Evolutionary conservation across 345 rosid species (phyloP).

Genomic region (Populus pruinosa): DNA sequence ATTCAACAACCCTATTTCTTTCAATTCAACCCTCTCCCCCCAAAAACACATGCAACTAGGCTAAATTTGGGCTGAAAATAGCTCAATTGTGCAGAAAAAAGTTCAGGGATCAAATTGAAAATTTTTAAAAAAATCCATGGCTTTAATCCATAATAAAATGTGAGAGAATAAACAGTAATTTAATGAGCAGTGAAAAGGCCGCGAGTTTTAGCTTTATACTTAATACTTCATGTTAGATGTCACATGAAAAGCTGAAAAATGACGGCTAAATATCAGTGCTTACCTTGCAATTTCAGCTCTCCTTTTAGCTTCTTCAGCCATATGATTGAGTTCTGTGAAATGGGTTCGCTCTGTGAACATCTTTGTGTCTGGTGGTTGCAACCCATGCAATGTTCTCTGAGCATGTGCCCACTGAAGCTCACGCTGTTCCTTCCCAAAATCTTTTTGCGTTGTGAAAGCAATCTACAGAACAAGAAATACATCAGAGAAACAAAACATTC

Average conservation of each 20-base stretch:
- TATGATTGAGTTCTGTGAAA: conserved; percentile 84
- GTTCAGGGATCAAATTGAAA: too few relatives aligned
- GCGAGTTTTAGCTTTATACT: too few relatives aligned
- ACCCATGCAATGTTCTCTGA: conserved; percentile 91
- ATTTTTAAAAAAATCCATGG: too few relatives aligned
- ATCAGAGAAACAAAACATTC: conserved; percentile 4
- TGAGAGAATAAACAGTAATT: too few relatives aligned
- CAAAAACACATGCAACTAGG: too few relatives aligned
- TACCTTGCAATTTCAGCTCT: conserved; percentile 98
- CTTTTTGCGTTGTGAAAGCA: conserved; percentile 96
- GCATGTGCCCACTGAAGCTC: conserved; percentile 99
- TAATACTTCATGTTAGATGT: neutral
- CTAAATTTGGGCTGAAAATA: too few relatives aligned
- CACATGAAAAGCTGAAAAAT: neutral
- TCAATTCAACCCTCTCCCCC: too few relatives aligned
- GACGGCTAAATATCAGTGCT: neutral
- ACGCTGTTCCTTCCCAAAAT: conserved; percentile 93
- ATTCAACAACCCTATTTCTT: too few relatives aligned
- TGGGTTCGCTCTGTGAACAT: conserved; percentile 84
- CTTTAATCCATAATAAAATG: too few relatives aligned
- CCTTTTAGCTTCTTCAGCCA: conserved; percentile 97
- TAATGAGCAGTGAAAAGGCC: too few relatives aligned
- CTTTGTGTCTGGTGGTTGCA: conserved; percentile 89
- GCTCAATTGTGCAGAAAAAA: too few relatives aligned
- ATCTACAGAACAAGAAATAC: conserved; percentile 47